Conservation (phyloP, 805 yeast species). For the Candida orba region DNA sequence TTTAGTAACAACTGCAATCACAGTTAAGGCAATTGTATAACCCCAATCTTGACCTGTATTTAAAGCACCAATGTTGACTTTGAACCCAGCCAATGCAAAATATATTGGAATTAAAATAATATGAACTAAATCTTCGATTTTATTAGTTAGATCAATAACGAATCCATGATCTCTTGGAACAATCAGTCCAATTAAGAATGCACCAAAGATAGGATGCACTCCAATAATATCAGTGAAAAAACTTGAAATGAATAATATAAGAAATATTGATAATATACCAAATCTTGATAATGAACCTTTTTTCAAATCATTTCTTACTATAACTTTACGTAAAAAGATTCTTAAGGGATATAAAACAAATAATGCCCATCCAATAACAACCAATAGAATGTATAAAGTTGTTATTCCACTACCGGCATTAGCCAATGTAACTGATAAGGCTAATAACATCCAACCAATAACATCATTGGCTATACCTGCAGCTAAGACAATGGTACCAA, state of each 20-base stretch:
- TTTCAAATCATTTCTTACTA: conserved; percentile 44
- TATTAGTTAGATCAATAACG: conserved; percentile 60
- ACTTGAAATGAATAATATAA: conserved; percentile 56
- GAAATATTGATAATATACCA: conserved; percentile 47
- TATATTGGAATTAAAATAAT: conserved; percentile 68
- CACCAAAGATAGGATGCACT: conserved; percentile 83
- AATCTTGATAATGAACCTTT: conserved; percentile 57
- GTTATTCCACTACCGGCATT: conserved; percentile 62
- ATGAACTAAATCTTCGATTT: conserved; percentile 72
- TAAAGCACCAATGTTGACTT: conserved; percentile 57
- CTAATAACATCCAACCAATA: conserved; percentile 75
- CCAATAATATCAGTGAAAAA: conserved; percentile 81
- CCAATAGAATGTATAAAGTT: conserved; percentile 60
- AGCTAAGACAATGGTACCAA: conserved; percentile 66
- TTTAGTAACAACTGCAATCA: conserved; percentile 63
- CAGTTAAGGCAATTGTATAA: conserved; percentile 59
- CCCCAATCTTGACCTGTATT: conserved; percentile 72
- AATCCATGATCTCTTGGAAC: conserved; percentile 73
- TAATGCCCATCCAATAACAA: conserved; percentile 64
- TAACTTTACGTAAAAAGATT: conserved; percentile 35
- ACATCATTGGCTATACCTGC: conserved; percentile 80
- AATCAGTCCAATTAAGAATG: conserved; percentile 68
- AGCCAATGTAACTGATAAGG: conserved; percentile 69
- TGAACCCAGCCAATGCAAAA: conserved; percentile 74
- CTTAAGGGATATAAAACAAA: conserved; percentile 53